Base-by-base conservation (phyloP, 2,329 filamentous ascomycete genomes). In the Tolypocladium tundrense region DNA sequence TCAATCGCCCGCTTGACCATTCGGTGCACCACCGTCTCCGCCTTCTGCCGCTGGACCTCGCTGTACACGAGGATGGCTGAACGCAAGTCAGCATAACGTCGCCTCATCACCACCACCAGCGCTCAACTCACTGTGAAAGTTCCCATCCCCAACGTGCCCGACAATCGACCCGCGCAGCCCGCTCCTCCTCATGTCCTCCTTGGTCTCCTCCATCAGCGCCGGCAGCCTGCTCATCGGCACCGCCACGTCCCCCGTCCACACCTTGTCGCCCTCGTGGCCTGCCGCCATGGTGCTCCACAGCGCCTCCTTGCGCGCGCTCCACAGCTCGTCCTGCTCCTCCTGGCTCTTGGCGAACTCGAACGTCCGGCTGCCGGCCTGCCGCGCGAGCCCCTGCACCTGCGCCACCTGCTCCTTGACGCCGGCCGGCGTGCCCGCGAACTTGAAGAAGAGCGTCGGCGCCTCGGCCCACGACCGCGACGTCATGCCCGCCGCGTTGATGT, bases 1-100 rank as follows among this genome's bases (percentile, higher is more conserved):
- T 91, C 88, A 54, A 95, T 85, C 0, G 90, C 90, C 60, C 88
- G 80, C 79, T 92, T 91, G 58, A 93, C 88, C 90, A 94, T 94
- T 59, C 85, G 80, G 69, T 92, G 88, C 33, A 94, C 88, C 33
- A 93, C 76, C 45, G 80, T 79, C 67, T 91, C 87, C 2, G 88
- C 87, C 57, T 82, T 79, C 59, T 78, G 73, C 63, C 86, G 81
- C 70, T 93, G 85, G 27, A 78, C 74, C n/a, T 88, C 82, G 58
- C 84, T 87, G 67, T 82, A 84, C 9, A 83, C 67, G 21, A 85
- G 67, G 55, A 85, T 83, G 8, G 81, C 76, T 79, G 45, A 4
- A 31, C 48, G 43, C 40, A 39, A 2, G 58, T 60, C 33, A 58
- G 56, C 21, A 60, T 11, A 35, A 3, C 2, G 31, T 21, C n/a